phyloP scores from a whole-genome alignment of 768 basidiomycete genomes.

The Lentinula lateritia region DNA sequence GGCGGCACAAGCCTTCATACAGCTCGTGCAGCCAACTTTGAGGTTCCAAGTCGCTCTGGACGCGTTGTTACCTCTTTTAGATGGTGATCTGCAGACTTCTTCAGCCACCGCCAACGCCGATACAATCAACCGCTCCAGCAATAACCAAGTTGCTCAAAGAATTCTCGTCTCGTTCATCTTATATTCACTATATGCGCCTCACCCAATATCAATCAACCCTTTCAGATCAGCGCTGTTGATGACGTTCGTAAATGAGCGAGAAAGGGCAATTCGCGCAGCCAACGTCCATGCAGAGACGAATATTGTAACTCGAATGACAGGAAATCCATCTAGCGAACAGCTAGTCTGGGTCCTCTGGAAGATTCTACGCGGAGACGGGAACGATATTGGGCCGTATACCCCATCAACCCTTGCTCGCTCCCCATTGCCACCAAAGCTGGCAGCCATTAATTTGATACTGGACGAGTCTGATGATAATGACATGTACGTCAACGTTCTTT shows the following conservation, averaged over 20 bases:
- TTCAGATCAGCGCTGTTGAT: slow-evolving; percentile 70
- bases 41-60: slow-evolving; percentile 83
- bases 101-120: neutral
- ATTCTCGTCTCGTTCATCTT: slow-evolving; percentile 78
- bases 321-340: slow-evolving; percentile 47
- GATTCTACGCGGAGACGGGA: slow-evolving; percentile 77
- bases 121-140: neutral
- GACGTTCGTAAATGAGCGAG: slow-evolving; percentile 65
- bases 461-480: slow-evolving; percentile 53
- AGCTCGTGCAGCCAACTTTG: slow-evolving; percentile 69
- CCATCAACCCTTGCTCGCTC: slow-evolving; percentile 69
- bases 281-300: slow-evolving; percentile 33
- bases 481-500: slow-evolving; percentile 28
- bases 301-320: slow-evolving; percentile 13
- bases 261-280: slow-evolving; percentile 49
- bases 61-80: slow-evolving; percentile 71
- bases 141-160: slow-evolving; percentile 54
- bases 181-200: slow-evolving; percentile 74
- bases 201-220: slow-evolving; percentile 76
- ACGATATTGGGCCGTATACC: slow-evolving; percentile 80
- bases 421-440: slow-evolving; percentile 70
- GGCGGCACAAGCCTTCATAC: slow-evolving; percentile 67
- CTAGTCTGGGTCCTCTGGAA: slow-evolving; percentile 87
- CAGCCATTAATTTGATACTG: slow-evolving; percentile 65
- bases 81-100: slow-evolving; percentile 45